A percentile compares a stretch with the other conserved stretches of the same genome.
phyloP scores from a whole-genome alignment of 1,139 yeast species.

The Zygosaccharomyces pseudobailii region DNA sequence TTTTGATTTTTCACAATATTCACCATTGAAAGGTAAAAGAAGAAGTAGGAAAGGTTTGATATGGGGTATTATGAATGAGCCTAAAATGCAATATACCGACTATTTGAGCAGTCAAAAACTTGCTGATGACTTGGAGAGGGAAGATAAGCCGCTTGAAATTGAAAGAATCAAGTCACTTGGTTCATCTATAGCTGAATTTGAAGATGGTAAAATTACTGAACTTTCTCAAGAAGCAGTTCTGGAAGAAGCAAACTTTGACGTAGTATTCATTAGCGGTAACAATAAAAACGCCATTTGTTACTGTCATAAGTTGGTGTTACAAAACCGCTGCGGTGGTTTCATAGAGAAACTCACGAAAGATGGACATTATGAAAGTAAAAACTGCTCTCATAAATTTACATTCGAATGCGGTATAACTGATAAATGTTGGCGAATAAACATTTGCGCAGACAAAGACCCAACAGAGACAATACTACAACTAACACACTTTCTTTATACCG shows the following conservation, averaged over 20 bases:
- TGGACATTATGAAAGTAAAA: slow-evolving; percentile 6
- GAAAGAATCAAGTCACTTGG: background rate
- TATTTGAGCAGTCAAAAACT: slow-evolving; percentile 4
- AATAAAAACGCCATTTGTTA: slow-evolving; percentile 12
- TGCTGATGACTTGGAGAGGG: background rate
- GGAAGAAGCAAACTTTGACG: slow-evolving; percentile 20
- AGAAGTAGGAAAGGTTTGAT: background rate
- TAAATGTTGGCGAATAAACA: slow-evolving; percentile 11
- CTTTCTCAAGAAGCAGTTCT: background rate
- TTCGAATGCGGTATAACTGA: background rate
- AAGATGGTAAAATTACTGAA: background rate
- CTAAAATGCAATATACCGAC: background rate
- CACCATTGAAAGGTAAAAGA: slow-evolving; percentile 38
- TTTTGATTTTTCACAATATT: slow-evolving; percentile 47
- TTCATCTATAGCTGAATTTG: slow-evolving; percentile 1
- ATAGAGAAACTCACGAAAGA: slow-evolving; percentile 5
- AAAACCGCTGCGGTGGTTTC: slow-evolving; percentile 15
- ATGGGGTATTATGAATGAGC: slow-evolving; percentile 3
- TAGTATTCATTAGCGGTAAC: slow-evolving; percentile 14
- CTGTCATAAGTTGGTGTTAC: slow-evolving; percentile 24
- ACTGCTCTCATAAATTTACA: slow-evolving; percentile 7
- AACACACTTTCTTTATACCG: slow-evolving; percentile 47
- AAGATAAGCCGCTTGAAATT: background rate
- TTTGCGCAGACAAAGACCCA: slow-evolving; percentile 3
- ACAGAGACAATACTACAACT: slow-evolving; percentile 9